Conservation (phyloP, 495 filamentous ascomycete species). For the Aspergillus nidulans region DNA sequence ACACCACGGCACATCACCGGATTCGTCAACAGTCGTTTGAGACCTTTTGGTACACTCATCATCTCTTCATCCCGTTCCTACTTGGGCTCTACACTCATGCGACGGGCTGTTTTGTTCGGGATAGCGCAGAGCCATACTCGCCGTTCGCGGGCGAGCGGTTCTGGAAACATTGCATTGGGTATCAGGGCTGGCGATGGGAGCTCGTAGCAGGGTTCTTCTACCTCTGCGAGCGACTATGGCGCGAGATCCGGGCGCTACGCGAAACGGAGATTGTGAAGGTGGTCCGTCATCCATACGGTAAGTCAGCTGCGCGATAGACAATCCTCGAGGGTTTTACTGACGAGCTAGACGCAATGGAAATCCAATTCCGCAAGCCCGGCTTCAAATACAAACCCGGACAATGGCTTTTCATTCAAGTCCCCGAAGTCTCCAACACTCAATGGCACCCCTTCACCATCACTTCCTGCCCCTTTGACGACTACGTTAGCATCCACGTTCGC, state of each 20-base stretch:
- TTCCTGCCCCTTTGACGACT: slow-evolving; percentile 91
- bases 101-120: slow-evolving; percentile 90
- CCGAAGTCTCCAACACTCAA: slow-evolving; percentile 78
- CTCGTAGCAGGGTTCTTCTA: slow-evolving; percentile 83
- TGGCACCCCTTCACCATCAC: slow-evolving; percentile 99
- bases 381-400: slow-evolving; percentile 99
- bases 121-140: slow-evolving; percentile 63
- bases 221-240: slow-evolving; percentile 82
- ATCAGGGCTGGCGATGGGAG: slow-evolving; percentile 97
- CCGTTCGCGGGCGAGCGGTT: slow-evolving; percentile 77
- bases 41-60: slow-evolving; percentile 99
- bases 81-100: slow-evolving; percentile 94
- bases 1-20: slow-evolving; percentile 87
- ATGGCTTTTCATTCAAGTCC: slow-evolving; percentile 94
- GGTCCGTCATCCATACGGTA: slow-evolving; percentile 94
- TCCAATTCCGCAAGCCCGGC: slow-evolving; percentile 91
- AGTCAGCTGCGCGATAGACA: slow-evolving; percentile 23
- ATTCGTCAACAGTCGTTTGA: slow-evolving; percentile 97
- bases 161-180: slow-evolving; percentile 93
- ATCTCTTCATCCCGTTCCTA: slow-evolving; percentile 94
- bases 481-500: slow-evolving; percentile 89
- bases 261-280: slow-evolving; percentile 89
- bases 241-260: slow-evolving; percentile 77
- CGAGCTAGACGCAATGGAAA: slow-evolving; percentile 80
- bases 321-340: slow-evolving; percentile 10